These are phyloP conservation scores for Sporisorium exsertum DNA, from an alignment of 1,284 basidiomycete species.

Conservation along the genomic window DNA sequence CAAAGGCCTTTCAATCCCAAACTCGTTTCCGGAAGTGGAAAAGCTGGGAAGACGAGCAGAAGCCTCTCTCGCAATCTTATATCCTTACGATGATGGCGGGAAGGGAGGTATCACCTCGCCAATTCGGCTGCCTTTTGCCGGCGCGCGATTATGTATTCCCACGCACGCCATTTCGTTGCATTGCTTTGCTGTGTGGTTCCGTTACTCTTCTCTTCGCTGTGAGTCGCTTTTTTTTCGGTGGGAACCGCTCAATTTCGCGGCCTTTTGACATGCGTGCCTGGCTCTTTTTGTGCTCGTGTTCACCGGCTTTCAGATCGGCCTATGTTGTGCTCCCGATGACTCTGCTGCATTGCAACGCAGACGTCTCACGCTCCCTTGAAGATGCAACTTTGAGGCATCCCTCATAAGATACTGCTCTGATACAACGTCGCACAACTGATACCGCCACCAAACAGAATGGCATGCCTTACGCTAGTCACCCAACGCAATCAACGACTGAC, in stretches of 20 bases:
- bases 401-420: constrained; percentile 5
- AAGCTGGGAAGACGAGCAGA: too few relatives aligned
- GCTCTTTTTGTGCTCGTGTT: background rate
- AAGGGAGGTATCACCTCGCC: background rate
- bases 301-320: constrained; percentile 8
- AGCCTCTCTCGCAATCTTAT: too few relatives aligned
- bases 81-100: background rate
- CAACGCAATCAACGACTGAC: constrained; percentile 41
- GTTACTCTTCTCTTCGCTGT: background rate
- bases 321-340: background rate
- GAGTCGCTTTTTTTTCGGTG: constrained; percentile 11
- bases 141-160: constrained; percentile 14
- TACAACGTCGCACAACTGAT: constrained; percentile 4
- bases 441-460: background rate
- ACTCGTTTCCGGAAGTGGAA: too few relatives aligned
- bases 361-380: too few relatives aligned
- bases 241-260: constrained; percentile 22
- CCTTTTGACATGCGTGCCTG: background rate
- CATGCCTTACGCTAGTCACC: constrained; percentile 10
- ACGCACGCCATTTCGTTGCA: constrained; percentile 18
- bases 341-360: background rate
- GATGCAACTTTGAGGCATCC: too few relatives aligned
- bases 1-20: too few relatives aligned
- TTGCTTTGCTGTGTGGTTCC: background rate
- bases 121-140: too few relatives aligned